Conservation (phyloP, 2,329 filamentous ascomycete species). For the Monosporascus ibericus region DNA sequence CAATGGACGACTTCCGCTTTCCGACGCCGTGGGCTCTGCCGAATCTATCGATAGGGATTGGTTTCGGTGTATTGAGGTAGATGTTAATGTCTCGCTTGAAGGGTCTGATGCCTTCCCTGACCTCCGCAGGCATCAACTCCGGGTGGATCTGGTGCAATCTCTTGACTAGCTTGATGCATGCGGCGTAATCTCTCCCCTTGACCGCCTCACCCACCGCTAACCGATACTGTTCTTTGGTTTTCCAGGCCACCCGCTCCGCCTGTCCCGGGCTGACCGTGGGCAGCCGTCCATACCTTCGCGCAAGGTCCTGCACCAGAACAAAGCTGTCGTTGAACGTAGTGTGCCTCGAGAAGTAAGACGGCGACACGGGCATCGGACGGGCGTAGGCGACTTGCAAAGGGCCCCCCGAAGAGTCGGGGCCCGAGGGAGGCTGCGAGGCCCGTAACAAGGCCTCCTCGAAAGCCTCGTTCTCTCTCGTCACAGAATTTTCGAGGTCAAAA, state of each 20-base stretch:
- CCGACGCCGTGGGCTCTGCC: constrained; percentile 78
- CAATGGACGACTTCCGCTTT: constrained; percentile 79
- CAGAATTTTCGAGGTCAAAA: background rate
- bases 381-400: constrained; percentile 42
- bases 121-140: constrained; percentile 63
- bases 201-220: constrained; percentile 64
- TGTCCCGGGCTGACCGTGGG: constrained; percentile 62
- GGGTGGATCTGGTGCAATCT: constrained; percentile 83
- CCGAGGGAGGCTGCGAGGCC: background rate
- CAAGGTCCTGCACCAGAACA: constrained; percentile 65
- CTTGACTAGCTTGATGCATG: constrained; percentile 69
- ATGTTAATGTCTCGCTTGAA: constrained; percentile 75
- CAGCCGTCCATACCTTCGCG: constrained; percentile 66
- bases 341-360: constrained; percentile 90
- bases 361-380: constrained; percentile 74
- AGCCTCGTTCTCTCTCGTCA: constrained; percentile 1
- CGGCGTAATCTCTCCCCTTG: constrained; percentile 70
- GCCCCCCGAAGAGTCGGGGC: background rate
- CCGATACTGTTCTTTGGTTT: constrained; percentile 70
- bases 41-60: constrained; percentile 64
- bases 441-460: constrained; percentile 1
- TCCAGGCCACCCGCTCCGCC: constrained; percentile 73
- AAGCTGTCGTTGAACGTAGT: constrained; percentile 82
- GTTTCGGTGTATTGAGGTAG: constrained; percentile 55
- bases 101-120: constrained; percentile 55